Conservation (phyloP, 164 flowering plant species). For the Protea cynaroides region DNA sequence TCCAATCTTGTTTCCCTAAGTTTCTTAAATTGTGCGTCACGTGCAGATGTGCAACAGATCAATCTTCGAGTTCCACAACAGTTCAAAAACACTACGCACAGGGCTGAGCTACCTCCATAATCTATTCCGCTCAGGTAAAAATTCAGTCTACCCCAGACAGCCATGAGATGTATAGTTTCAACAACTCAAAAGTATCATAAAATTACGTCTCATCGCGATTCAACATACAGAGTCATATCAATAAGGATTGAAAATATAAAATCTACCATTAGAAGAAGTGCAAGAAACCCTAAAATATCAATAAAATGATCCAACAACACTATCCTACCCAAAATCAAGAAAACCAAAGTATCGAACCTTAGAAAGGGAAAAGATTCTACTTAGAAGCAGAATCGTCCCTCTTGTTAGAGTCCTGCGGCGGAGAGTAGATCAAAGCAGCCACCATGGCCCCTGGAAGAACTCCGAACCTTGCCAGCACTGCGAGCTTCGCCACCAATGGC, state of each 20-base stretch:
- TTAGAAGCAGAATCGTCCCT: constrained; percentile 3
- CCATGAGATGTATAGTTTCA: neutral
- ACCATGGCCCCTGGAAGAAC: constrained; percentile 38
- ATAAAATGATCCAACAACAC: neutral
- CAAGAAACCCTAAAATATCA: neutral
- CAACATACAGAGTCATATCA: neutral
- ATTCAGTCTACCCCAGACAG: neutral
- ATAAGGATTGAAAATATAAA: neutral
- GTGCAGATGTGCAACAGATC: too few species aligned
- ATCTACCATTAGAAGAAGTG: neutral
- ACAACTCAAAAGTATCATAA: neutral
- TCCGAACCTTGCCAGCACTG: constrained; percentile 25
- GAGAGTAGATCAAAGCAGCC: constrained; percentile 36
- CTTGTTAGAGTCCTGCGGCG: constrained; percentile 18
- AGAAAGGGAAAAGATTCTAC: neutral
- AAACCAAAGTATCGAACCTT: neutral
- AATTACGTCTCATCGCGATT: neutral
- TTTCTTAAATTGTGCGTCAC: too few species aligned
- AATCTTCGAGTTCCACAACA: neutral
- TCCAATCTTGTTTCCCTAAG: too few species aligned
- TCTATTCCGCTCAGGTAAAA: neutral
- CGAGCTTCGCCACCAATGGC: constrained; percentile 36
- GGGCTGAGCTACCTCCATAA: neutral
- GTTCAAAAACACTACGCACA: neutral
- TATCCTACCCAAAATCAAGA: neutral